Evolutionary conservation across 441 rosid species (phyloP).

Genomic region (Hura crepitans): DNA sequence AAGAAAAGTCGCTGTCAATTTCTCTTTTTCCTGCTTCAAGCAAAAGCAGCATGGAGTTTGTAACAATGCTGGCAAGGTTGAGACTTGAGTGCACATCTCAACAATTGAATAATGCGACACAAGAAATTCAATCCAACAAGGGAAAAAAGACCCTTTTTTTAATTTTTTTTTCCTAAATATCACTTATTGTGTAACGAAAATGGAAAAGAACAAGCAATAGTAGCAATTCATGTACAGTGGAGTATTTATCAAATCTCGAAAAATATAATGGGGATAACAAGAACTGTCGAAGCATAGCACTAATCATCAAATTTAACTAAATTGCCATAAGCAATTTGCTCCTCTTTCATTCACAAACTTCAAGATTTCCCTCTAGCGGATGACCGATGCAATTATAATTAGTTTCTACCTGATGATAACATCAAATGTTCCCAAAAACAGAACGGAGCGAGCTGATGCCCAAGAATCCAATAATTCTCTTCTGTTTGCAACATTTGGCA

Average conservation of each 20-base stretch:
- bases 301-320: neutral
- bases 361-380: neutral
- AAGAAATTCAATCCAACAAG: neutral
- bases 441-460: neutral
- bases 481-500: conserved; percentile 27
- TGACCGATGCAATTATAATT: neutral
- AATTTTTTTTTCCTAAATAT: no score
- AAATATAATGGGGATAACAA: neutral
- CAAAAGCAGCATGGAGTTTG: conserved; percentile 8
- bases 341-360: neutral
- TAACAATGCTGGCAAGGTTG: conserved; percentile 1
- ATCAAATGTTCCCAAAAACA: neutral
- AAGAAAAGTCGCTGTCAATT: neutral
- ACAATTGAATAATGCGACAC: neutral
- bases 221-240: neutral
- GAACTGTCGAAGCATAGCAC: neutral
- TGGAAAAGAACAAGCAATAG: neutral
- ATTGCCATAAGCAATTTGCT: neutral
- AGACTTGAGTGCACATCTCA: conserved; percentile 5
- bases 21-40: conserved; percentile 5
- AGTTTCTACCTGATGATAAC: neutral
- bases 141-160: no score
- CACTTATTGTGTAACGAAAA: neutral
- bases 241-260: neutral
- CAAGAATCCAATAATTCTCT: conserved; percentile 8